Evolutionary conservation across 208 protist genomes (phyloP).

Genomic region (Crithidia bombi): DNA sequence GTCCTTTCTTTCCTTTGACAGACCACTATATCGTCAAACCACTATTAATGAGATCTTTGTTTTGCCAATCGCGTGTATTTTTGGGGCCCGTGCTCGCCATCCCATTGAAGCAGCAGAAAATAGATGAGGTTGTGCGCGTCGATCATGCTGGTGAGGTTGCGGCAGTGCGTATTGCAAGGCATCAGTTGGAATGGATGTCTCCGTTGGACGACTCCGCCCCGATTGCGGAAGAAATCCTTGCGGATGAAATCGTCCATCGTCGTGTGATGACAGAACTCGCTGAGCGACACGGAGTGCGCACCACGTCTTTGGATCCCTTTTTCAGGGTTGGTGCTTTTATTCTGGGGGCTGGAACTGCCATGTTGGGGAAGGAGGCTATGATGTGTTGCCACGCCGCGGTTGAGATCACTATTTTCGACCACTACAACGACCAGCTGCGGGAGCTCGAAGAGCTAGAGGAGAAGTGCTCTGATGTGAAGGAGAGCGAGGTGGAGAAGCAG

Average conservation of each 20-base stretch:
- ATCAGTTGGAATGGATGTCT: constrained; percentile 85
- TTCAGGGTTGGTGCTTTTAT: constrained; percentile 78
- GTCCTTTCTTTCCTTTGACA: not conserved
- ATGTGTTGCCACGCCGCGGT: constrained; percentile 92
- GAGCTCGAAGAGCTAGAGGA: constrained; percentile 72
- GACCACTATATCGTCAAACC: not conserved
- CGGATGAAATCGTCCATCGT: constrained; percentile 78
- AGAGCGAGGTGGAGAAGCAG: constrained; percentile 41
- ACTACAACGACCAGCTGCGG: constrained; percentile 91
- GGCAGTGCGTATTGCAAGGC: constrained; percentile 73
- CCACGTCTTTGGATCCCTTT: constrained; percentile 68
- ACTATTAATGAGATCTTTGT: constrained; percentile 32
- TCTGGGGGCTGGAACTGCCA: constrained; percentile 73
- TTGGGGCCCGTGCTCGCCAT: constrained; percentile 48
- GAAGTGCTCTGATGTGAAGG: constrained; percentile 13
- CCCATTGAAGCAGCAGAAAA: constrained; percentile 64
- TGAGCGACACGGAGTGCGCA: constrained; percentile 60
- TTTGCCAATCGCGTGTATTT: constrained; percentile 7
- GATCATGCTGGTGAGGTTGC: constrained; percentile 87
- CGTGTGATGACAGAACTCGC: constrained; percentile 80
- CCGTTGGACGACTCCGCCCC: constrained; percentile 67
- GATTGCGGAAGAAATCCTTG: constrained; percentile 80
- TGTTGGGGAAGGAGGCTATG: constrained; percentile 82
- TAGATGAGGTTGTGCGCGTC: constrained; percentile 83
- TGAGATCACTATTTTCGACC: constrained; percentile 81